Conservation (phyloP, 495 filamentous ascomycete genomes). For the Lichenothelia convexa region DNA sequence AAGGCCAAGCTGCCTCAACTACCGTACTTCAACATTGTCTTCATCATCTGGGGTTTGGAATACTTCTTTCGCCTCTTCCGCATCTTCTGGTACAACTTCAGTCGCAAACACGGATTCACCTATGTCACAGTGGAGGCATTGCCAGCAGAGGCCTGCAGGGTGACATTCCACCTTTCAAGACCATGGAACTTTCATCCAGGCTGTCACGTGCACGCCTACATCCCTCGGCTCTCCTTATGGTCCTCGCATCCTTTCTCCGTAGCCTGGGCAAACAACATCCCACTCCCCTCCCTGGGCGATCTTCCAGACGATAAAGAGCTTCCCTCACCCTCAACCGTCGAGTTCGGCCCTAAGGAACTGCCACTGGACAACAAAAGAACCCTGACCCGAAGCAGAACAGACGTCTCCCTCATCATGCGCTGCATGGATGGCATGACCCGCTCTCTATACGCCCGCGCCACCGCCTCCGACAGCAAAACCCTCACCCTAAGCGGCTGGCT, state of each 20-base stretch:
- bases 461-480: slow-evolving; percentile 20
- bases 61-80: slow-evolving; percentile 12
- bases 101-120: slow-evolving; percentile 17
- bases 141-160: slow-evolving; percentile 29
- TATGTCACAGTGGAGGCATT: slow-evolving; percentile 34
- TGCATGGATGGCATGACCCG: slow-evolving; percentile 36
- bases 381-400: slow-evolving; percentile 11
- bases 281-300: slow-evolving; percentile 1
- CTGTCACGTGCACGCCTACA: slow-evolving; percentile 38
- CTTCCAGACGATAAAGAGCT: slow-evolving; percentile 11
- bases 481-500: slow-evolving; percentile 30
- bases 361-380: background rate
- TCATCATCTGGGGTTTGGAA: slow-evolving; percentile 18
- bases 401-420: slow-evolving; percentile 35
- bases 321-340: slow-evolving; percentile 2
- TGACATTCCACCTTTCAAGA: slow-evolving; percentile 30
- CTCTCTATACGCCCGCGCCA: slow-evolving; percentile 28
- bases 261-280: slow-evolving; percentile 23
- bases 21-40: slow-evolving; percentile 18
- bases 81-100: slow-evolving; percentile 19
- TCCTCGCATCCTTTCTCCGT: slow-evolving; percentile 41
- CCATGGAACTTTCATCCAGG: slow-evolving; percentile 33
- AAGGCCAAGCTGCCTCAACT: slow-evolving; percentile 23
- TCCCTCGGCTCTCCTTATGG: slow-evolving; percentile 31
- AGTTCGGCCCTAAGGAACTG: background rate